Base-by-base conservation (phyloP, 2,329 filamentous ascomycete genomes). In the Fusarium sp. region DNA sequence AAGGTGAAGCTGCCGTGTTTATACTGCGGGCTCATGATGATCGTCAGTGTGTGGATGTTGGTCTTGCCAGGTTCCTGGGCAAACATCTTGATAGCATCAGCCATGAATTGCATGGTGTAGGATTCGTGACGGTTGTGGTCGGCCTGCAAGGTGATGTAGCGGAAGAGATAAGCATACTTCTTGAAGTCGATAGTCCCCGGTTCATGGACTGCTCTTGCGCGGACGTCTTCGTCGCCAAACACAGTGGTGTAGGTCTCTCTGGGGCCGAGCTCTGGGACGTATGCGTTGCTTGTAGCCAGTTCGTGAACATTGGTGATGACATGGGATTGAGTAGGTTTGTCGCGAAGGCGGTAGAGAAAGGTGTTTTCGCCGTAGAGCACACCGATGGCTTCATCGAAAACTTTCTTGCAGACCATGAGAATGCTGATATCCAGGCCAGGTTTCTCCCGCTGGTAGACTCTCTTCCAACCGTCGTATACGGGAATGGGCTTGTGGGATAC, bases 311-410 rank as follows among this genome's bases (percentile, higher is more conserved):
- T 50, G 39, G 67, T n/a, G 43, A 66, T 59, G 34, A 56, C n/a
- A 3, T 70, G 74, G 10, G 50, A 43, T 12, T 11, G 51, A 19
- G 46, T 62, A 16, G 60, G 67, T 16, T 58, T 58, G 62, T 86
- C 83, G 2, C 84, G 80, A 14, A 86, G 73, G 10, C 78, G 74
- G 63, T 87, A 86, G 3, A 77, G 66, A 62, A 87, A 87, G 0
- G 53, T 77, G 51, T 87, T 87, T 28, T 81, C 76, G 4, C 83
- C 81, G 59, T 84, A 88, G 1, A 88, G 77, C 7, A 86, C 72
- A 3, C 70, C 70, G 3, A 78, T 65, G 3, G 80, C 81, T 71
- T 86, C 82, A 0, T 48, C 9, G 31, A 78, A 78, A 28, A 84
- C 67, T 3, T 61, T 55, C 5, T 65, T 70, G 74, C 80, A 82